A percentile compares a stretch with the other conserved stretches of the same genome.
phyloP scores from a whole-genome alignment of 768 basidiomycete genomes.

The Amanita phalloides region DNA sequence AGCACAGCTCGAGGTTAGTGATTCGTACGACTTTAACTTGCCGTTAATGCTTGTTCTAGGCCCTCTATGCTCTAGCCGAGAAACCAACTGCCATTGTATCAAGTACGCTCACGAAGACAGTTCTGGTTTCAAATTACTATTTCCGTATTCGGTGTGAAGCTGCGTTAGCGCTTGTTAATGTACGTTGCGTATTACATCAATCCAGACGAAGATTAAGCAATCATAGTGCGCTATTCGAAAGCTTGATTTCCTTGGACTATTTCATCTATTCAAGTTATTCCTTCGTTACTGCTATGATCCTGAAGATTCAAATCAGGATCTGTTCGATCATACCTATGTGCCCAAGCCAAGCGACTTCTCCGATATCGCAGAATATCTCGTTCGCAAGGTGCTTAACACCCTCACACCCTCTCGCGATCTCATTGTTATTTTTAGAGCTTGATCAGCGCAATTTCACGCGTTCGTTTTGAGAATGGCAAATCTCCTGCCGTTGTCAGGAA shows the following conservation, averaged over 20 bases:
- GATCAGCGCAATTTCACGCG: slow-evolving; percentile 72
- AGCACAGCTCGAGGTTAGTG: slow-evolving; percentile 86
- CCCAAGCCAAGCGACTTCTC: slow-evolving; percentile 93
- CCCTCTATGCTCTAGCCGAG: slow-evolving; percentile 77
- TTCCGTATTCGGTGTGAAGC: slow-evolving; percentile 95
- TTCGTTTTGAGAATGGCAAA: slow-evolving; percentile 82
- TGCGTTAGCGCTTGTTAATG: slow-evolving; percentile 70
- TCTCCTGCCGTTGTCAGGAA: slow-evolving; percentile 77
- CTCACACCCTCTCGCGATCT: not conserved
- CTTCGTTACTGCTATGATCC: slow-evolving; percentile 86
- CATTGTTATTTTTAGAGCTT: slow-evolving; percentile 39
- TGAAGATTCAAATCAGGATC: slow-evolving; percentile 68
- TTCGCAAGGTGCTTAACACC: slow-evolving; percentile 64
- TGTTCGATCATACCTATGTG: slow-evolving; percentile 83
- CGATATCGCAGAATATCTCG: slow-evolving; percentile 87
- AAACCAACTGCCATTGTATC: slow-evolving; percentile 80
- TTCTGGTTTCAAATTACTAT: slow-evolving; percentile 92
- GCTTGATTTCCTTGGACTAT: slow-evolving; percentile 83
- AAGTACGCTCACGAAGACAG: slow-evolving; percentile 86
- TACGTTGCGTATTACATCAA: slow-evolving; percentile 27
- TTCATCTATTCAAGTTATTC: slow-evolving; percentile 94
- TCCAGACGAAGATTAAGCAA: slow-evolving; percentile 5
- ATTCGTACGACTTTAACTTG: not conserved
- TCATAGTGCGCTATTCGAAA: slow-evolving; percentile 72
- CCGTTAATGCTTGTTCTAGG: slow-evolving; percentile 33